Conservation (phyloP, 148 eudicot genomes). For the Chenopodium album region DNA sequence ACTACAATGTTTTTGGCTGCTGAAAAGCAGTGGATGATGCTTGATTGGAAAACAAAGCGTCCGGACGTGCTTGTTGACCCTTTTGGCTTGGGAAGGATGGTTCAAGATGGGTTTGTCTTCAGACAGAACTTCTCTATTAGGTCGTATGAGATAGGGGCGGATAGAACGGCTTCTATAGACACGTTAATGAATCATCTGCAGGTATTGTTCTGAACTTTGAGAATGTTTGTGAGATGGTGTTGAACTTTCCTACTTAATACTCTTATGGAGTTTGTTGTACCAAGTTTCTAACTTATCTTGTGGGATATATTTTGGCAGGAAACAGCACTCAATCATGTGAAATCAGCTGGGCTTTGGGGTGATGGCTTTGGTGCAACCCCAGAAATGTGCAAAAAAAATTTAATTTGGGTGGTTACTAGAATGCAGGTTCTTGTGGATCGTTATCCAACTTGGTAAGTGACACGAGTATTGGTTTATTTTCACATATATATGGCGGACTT, state of each 20-base stretch:
- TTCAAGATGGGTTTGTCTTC: slow-evolving; percentile 78
- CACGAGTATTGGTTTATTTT: not conserved
- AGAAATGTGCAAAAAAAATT: slow-evolving; percentile 83
- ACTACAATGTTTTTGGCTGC: slow-evolving; percentile 95
- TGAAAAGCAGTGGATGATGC: slow-evolving; percentile 99
- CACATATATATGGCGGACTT: not conserved
- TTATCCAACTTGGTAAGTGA: slow-evolving; percentile 89
- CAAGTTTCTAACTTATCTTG: not conserved
- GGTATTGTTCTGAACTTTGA: slow-evolving; percentile 36
- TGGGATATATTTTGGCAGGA: slow-evolving; percentile 51
- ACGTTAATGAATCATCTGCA: slow-evolving; percentile 98
- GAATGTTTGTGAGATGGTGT: not conserved
- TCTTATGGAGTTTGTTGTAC: not conserved
- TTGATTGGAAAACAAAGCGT: slow-evolving; percentile 95
- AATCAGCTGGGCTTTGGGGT: slow-evolving; percentile 70
- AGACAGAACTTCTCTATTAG: slow-evolving; percentile 93
- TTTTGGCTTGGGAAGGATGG: slow-evolving; percentile 83
- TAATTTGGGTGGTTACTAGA: slow-evolving; percentile 91
- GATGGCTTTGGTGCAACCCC: slow-evolving; percentile 99
- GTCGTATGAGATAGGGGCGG: slow-evolving; percentile 96
- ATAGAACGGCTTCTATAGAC: slow-evolving; percentile 92
- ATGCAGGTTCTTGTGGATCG: slow-evolving; percentile 92
- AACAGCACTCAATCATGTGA: slow-evolving; percentile 94
- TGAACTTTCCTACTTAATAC: not conserved
- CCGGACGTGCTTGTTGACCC: slow-evolving; percentile 74